Evolutionary conservation across 805 yeast genomes (phyloP).

Genomic region (Blastobotrys attinorum): DNA sequence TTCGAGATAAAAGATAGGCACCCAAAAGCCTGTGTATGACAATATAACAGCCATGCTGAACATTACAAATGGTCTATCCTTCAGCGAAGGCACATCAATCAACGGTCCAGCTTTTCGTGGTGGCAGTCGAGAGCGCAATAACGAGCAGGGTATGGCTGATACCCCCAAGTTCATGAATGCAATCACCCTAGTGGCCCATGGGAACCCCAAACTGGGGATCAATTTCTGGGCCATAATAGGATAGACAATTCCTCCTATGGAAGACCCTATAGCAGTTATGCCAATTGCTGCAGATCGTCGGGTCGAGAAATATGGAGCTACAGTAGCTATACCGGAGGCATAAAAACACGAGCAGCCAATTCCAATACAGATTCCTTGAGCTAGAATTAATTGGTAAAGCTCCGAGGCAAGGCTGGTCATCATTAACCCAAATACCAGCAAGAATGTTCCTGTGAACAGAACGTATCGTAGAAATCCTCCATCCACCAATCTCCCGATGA

Average conservation of each 20-base stretch:
- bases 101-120: constrained; percentile 21
- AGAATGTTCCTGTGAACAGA: constrained; percentile 19
- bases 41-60: constrained; percentile 17
- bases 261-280: constrained; percentile 41
- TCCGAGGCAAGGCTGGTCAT: constrained; percentile 30
- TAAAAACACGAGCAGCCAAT: constrained; percentile 37
- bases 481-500: constrained; percentile 25
- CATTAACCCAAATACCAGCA: constrained; percentile 26
- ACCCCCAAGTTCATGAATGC: constrained; percentile 34
- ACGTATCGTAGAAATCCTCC: constrained; percentile 19
- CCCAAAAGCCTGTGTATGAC: constrained; percentile 35
- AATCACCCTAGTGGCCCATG: constrained; percentile 41
- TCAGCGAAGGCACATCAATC: constrained; percentile 16
- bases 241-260: constrained; percentile 42
- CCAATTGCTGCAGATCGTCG: constrained; percentile 39
- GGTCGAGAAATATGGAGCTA: constrained; percentile 39
- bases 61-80: constrained; percentile 14
- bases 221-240: constrained; percentile 40
- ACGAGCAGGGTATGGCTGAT: constrained; percentile 15
- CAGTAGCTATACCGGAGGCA: constrained; percentile 37
- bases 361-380: constrained; percentile 44
- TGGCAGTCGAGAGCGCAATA: constrained; percentile 21
- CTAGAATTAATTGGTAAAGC: constrained; percentile 44
- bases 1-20: constrained; percentile 29
- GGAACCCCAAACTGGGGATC: constrained; percentile 37